phyloP scores from a whole-genome alignment of 108 stramenopile species.

The Cyclotella kingstonii region DNA sequence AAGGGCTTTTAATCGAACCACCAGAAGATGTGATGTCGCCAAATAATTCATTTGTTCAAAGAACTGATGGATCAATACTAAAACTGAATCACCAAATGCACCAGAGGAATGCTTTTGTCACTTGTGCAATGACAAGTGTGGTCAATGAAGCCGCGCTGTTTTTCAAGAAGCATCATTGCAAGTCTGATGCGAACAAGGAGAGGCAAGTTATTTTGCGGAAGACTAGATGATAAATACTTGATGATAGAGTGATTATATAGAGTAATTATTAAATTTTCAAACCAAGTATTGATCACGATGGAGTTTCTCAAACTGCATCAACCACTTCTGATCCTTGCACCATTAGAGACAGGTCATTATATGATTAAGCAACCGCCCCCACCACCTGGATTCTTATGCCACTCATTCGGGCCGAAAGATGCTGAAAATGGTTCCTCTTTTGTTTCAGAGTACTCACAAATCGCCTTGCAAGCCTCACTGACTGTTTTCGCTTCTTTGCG shows the following conservation, averaged over 20 bases:
- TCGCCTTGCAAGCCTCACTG: slow-evolving; percentile 22
- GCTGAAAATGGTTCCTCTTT: slow-evolving; percentile 40
- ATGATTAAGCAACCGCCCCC: slow-evolving; percentile 32
- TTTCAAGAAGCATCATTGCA: slow-evolving; percentile 80
- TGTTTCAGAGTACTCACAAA: slow-evolving; percentile 23
- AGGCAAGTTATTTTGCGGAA: slow-evolving; percentile 4
- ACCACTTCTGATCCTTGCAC: no score
- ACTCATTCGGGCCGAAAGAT: slow-evolving; percentile 19
- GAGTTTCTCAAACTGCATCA: not conserved
- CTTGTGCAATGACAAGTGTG: slow-evolving; percentile 66
- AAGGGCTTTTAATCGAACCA: slow-evolving; percentile 61
- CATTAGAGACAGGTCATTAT: no score
- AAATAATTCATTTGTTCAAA: slow-evolving; percentile 13
- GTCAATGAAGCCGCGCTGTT: slow-evolving; percentile 76
- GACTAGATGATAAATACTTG: not conserved
- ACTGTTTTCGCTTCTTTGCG: slow-evolving; percentile 32
- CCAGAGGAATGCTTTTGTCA: slow-evolving; percentile 62
- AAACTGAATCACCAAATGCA: slow-evolving; percentile 39
- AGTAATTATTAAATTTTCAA: no score
- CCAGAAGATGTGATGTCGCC: slow-evolving; percentile 43
- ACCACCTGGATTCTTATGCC: slow-evolving; percentile 43
- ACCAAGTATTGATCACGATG: not conserved
- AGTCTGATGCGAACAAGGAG: slow-evolving; percentile 55
- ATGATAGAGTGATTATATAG: no score
- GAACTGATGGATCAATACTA: not conserved